Evolutionary conservation across 2,329 filamentous ascomycete genomes (phyloP).

Genomic region (Sporothrix variecibatus): DNA sequence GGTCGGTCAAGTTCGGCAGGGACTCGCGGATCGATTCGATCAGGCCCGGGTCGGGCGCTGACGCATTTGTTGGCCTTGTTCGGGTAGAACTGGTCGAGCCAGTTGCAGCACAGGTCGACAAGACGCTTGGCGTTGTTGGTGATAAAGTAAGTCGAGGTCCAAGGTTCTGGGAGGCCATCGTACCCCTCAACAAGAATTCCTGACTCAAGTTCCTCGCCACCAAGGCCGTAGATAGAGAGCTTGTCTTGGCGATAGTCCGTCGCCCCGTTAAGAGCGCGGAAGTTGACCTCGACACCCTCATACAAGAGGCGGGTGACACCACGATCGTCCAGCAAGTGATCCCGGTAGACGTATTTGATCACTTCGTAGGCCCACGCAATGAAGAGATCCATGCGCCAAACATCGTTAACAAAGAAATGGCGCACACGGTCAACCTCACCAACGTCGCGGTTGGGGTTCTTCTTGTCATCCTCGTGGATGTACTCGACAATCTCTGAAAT

Average conservation of each 20-base stretch:
- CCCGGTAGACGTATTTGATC: constrained; percentile 71
- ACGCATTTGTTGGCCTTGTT: constrained; percentile 30
- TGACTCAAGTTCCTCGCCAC: constrained; percentile 64
- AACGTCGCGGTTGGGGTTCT: constrained; percentile 61
- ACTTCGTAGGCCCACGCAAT: constrained; percentile 78
- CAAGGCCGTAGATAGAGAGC: constrained; percentile 70
- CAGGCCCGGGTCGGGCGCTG: constrained; percentile 42
- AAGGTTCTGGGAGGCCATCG: constrained; percentile 73
- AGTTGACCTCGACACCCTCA: constrained; percentile 67
- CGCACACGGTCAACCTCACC: constrained; percentile 78
- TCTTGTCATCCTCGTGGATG: constrained; percentile 76
- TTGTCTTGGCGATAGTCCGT: constrained; percentile 73
- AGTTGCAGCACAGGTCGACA: constrained; percentile 58
- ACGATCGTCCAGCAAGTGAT: constrained; percentile 57
- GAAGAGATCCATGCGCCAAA: constrained; percentile 71
- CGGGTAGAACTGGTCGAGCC: constrained; percentile 52
- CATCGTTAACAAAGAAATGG: constrained; percentile 82
- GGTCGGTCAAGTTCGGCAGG: constrained; percentile 55
- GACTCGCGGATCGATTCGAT: constrained; percentile 51
- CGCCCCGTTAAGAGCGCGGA: constrained; percentile 68
- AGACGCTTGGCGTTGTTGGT: constrained; percentile 64
- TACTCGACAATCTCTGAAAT: constrained; percentile 73
- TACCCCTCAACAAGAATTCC: constrained; percentile 67
- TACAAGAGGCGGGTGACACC: constrained; percentile 58
- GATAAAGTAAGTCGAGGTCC: constrained; percentile 73